These are phyloP conservation scores for Athelia psychrophila DNA, from an alignment of 1,284 basidiomycete species.

Conservation along the genomic window DNA sequence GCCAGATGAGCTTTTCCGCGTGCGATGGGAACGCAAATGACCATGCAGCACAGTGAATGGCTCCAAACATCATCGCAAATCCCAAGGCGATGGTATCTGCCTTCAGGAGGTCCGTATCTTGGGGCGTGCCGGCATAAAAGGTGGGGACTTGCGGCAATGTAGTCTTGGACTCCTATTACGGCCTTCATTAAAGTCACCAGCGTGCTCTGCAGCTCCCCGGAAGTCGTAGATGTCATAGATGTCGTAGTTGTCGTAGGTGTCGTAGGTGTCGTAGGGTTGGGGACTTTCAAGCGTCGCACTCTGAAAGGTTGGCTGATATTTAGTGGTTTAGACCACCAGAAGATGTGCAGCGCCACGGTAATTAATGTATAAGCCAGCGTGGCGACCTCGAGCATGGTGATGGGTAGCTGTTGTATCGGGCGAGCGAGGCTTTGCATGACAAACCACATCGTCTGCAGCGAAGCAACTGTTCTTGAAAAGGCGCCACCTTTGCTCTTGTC, in stretches of 20 bases:
- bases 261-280: too few species aligned
- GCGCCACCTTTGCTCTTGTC: background rate
- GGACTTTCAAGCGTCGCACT: background rate
- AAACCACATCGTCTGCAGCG: conserved; percentile 8
- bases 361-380: conserved; percentile 5
- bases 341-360: background rate
- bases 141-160: background rate
- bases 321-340: conserved; percentile 11
- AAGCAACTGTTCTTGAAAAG: background rate
- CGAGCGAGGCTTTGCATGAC: conserved; percentile 9
- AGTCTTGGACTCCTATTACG: background rate
- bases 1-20: conserved; percentile 5
- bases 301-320: conserved; percentile 2
- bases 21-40: conserved; percentile 4
- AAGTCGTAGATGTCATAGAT: background rate
- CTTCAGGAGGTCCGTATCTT: background rate
- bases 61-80: conserved; percentile 6
- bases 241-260: too few species aligned
- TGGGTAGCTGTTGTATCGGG: background rate
- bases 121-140: background rate
- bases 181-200: too few species aligned
- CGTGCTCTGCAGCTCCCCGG: too few species aligned
- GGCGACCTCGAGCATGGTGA: conserved; percentile 8
- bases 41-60: conserved; percentile 11
- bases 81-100: background rate